Percentiles rank a stretch among this genome's conserved stretches.
Conservation (phyloP, 169 alveolate species). For the Eimeria brunetti region DNA sequence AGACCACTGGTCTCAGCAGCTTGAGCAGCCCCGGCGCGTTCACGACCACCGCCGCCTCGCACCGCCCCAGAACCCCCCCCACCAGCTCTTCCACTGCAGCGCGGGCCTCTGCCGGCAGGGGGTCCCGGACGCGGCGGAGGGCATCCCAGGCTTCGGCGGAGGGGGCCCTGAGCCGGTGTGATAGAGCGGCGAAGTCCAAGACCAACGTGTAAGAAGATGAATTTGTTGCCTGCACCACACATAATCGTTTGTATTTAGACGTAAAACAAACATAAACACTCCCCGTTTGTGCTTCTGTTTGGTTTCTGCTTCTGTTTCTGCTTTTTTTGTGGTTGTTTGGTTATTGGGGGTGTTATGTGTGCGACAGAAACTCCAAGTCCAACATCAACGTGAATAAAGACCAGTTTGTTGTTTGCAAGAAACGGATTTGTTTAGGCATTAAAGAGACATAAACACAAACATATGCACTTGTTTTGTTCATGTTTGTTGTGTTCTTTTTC, state of each 20-base stretch:
- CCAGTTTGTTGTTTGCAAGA: too few species aligned
- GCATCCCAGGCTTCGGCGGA: constrained; percentile 27
- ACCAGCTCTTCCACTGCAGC: constrained; percentile 19
- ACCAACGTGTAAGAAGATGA: constrained; percentile 1
- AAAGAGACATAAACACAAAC: too few species aligned
- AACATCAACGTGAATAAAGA: neutral
- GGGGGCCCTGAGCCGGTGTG: neutral
- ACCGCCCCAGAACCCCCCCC: neutral
- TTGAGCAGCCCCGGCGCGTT: neutral
- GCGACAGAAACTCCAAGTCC: neutral
- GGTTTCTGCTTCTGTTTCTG: too few species aligned
- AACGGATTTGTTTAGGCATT: too few species aligned
- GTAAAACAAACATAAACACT: neutral
- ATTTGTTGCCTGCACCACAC: constrained; percentile 31
- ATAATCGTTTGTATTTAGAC: neutral
- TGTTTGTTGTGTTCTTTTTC: too few species aligned
- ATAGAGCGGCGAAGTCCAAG: neutral
- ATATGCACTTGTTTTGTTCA: too few species aligned
- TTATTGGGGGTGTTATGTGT: too few species aligned
- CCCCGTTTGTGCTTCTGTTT: too few species aligned
- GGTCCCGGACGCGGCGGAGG: neutral
- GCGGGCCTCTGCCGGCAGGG: neutral
- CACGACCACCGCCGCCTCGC: constrained; percentile 54
- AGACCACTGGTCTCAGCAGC: neutral
- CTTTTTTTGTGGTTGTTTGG: too few species aligned